phyloP scores from a whole-genome alignment of 2,329 filamentous ascomycete genomes.

The Fusarium hainanense region DNA sequence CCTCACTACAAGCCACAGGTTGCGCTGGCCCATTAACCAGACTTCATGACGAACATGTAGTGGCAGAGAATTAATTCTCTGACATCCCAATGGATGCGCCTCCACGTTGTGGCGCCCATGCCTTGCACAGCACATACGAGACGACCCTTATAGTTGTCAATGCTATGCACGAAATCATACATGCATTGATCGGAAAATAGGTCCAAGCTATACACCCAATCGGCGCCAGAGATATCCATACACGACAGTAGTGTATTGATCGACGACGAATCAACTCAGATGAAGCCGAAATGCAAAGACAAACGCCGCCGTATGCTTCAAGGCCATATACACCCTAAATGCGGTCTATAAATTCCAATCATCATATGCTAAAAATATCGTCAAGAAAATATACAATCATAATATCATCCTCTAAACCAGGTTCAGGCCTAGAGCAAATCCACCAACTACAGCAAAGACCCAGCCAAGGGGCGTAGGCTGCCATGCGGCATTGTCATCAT shows the following conservation, averaged over 20 bases:
- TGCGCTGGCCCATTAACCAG: not conserved
- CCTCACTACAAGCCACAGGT: not conserved
- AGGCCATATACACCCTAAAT: conserved; percentile 1
- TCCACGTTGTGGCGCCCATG: not conserved
- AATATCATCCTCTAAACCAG: conserved; percentile 33
- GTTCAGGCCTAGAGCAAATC: conserved; percentile 40
- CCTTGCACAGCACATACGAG: not conserved
- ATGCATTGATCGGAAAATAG: not conserved
- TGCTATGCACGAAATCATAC: not conserved
- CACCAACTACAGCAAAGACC: conserved; percentile 36
- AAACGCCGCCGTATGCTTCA: conserved; percentile 34
- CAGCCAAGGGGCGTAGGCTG: conserved; percentile 29
- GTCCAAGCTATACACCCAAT: not conserved
- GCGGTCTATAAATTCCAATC: conserved; percentile 30
- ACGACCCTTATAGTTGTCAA: not conserved
- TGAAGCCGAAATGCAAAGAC: not conserved
- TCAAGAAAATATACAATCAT: conserved; percentile 33
- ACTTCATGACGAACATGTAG: not conserved
- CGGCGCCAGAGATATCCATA: too few species aligned
- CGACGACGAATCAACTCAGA: not conserved
- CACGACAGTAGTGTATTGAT: not conserved
- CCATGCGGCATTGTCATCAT: conserved; percentile 36
- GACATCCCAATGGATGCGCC: not conserved
- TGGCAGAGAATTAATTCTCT: not conserved
- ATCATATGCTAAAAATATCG: conserved; percentile 20